Evolutionary conservation across 1,139 yeast species (phyloP).

Genomic region (Suhomyces choctaworum): DNA sequence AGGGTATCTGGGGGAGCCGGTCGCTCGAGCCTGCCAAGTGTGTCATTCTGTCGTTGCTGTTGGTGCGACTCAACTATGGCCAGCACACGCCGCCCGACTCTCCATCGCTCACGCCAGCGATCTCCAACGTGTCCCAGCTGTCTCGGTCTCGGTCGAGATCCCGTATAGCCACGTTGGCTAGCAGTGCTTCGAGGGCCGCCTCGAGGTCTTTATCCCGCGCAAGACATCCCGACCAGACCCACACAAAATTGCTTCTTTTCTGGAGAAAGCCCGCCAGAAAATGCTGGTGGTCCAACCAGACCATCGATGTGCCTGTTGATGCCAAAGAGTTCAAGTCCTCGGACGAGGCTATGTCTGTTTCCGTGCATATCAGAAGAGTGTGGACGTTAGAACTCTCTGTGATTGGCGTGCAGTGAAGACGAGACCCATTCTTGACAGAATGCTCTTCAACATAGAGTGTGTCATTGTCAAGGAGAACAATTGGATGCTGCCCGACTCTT

Average conservation of each 20-base stretch:
- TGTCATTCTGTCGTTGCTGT: conserved; percentile 78
- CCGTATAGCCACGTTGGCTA: conserved; percentile 44
- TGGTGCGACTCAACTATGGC: conserved; percentile 56
- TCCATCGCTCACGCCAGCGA: conserved; percentile 37
- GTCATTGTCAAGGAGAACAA: no score
- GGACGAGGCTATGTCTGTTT: conserved; percentile 30
- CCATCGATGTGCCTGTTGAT: conserved; percentile 52
- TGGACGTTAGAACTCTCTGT: conserved; percentile 81
- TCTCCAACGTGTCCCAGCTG: conserved; percentile 40
- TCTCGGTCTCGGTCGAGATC: conserved; percentile 50
- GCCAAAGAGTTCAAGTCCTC: conserved; percentile 26
- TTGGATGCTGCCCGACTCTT: no score
- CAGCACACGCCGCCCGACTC: conserved; percentile 44
- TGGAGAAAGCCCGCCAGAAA: conserved; percentile 99
- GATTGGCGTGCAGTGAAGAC: conserved; percentile 50
- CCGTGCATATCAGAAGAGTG: conserved; percentile 74
- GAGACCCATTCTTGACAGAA: no score
- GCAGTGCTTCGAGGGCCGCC: conserved; percentile 48
- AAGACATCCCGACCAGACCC: conserved; percentile 37
- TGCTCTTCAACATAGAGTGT: no score
- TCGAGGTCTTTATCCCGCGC: conserved; percentile 55
- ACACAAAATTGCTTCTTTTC: conserved; percentile 79
- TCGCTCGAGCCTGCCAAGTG: conserved; percentile 84
- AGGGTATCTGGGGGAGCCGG: conserved; percentile 84
- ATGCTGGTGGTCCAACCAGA: conserved; percentile 95